Conservation (phyloP, 306 rosid species). For the Lathyrus oleraceus region DNA sequence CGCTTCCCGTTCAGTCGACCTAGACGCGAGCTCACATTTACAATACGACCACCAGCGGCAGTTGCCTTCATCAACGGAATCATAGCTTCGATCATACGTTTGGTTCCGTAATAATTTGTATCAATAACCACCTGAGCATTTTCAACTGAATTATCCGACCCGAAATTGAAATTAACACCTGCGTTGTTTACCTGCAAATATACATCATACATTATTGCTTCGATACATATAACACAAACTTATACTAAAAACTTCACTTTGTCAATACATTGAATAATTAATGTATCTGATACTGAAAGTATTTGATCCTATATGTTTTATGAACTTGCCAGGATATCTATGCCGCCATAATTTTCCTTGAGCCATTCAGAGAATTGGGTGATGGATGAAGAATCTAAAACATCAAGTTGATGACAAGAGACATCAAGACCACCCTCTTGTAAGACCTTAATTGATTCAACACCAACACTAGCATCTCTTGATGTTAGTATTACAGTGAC, state of each 20-base stretch:
- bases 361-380: conserved; percentile 63
- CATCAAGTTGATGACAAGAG: conserved; percentile 69
- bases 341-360: conserved; percentile 69
- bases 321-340: conserved; percentile 73
- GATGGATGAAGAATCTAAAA: conserved; percentile 67
- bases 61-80: conserved; percentile 85
- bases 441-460: conserved; percentile 80
- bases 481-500: conserved; percentile 79
- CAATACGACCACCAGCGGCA: conserved; percentile 67
- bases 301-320: too few species aligned
- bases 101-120: conserved; percentile 78
- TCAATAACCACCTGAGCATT: conserved; percentile 59
- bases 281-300: too few species aligned
- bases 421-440: conserved; percentile 86
- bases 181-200: conserved; percentile 78
- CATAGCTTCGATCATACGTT: conserved; percentile 76
- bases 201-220: background rate
- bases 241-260: too few species aligned
- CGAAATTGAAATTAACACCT: conserved; percentile 84
- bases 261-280: background rate
- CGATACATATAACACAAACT: too few species aligned
- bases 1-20: conserved; percentile 80
- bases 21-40: conserved; percentile 81
- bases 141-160: conserved; percentile 74
- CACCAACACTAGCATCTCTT: conserved; percentile 70